Evolutionary conservation across 164 flowering plant species (phyloP).

Genomic region (Platanus orientalis): DNA sequence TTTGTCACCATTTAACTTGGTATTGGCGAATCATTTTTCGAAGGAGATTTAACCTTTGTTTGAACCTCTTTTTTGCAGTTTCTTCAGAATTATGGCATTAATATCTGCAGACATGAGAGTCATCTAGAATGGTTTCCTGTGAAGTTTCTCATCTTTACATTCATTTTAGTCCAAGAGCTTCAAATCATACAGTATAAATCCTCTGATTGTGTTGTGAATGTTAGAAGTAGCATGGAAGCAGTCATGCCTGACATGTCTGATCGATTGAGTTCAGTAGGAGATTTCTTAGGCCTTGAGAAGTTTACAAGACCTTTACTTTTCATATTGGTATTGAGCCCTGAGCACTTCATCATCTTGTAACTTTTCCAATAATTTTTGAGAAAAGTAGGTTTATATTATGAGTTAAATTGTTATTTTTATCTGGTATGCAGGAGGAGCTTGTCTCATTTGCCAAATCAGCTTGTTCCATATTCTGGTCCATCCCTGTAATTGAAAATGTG

Average conservation of each 20-base stretch:
- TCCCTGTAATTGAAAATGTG: constrained; percentile 19
- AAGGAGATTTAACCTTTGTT: constrained; percentile 4
- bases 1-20: too few relatives aligned
- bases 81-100: constrained; percentile 40
- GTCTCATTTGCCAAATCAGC: constrained; percentile 49
- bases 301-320: constrained; percentile 30
- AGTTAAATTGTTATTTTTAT: not conserved
- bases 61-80: constrained; percentile 46
- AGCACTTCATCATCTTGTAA: not conserved
- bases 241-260: constrained; percentile 16
- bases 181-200: constrained; percentile 36
- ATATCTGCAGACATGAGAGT: constrained; percentile 28
- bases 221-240: constrained; percentile 19
- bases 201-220: constrained; percentile 15
- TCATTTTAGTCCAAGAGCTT: constrained; percentile 67
- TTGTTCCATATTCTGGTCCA: constrained; percentile 65
- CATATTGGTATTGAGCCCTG: constrained; percentile 51
- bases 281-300: constrained; percentile 26
- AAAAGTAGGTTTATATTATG: not conserved
- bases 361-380: not conserved
- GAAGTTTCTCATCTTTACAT: constrained; percentile 60
- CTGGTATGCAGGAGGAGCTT: constrained; percentile 59
- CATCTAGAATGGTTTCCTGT: constrained; percentile 32
- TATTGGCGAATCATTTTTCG: too few relatives aligned
- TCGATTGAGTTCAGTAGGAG: constrained; percentile 15